Conservation (phyloP, 176 grass and related monocot genomes). For the Hyparrhenia diplandra region DNA sequence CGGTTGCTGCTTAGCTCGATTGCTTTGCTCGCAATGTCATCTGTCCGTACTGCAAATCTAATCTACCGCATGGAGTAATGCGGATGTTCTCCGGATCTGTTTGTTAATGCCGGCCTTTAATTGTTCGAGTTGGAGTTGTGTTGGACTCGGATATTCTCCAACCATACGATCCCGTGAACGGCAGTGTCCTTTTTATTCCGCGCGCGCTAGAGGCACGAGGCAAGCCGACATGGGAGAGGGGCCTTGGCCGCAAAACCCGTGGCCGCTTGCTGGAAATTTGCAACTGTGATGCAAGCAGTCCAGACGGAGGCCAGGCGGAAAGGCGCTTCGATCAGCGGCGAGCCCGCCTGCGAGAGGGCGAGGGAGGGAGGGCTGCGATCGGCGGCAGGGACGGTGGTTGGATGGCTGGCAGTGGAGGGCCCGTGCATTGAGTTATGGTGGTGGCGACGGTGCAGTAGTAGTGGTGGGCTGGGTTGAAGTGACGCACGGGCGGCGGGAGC, state of each 20-base stretch:
- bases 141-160: neutral
- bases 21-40: neutral
- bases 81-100: neutral
- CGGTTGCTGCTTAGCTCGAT: neutral
- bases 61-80: neutral
- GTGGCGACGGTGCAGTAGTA: slow-evolving; percentile 23
- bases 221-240: neutral
- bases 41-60: neutral
- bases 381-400: neutral
- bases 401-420: slow-evolving; percentile 8
- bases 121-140: neutral
- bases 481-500: slow-evolving; percentile 10
- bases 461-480: neutral
- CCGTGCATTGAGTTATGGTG: slow-evolving; percentile 36
- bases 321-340: neutral
- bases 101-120: neutral
- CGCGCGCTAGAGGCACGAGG: neutral
- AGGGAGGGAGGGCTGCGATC: neutral
- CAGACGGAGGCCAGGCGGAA: neutral
- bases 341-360: too few relatives aligned
- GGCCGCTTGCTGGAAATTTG: slow-evolving; percentile 5
- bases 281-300: neutral
- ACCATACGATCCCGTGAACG: neutral
- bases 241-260: neutral
- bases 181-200: neutral